Percentiles rank a stretch among this genome's conserved stretches.
phyloP scores from a whole-genome alignment of 208 protist genomes.

The Trichomonas tenax region DNA sequence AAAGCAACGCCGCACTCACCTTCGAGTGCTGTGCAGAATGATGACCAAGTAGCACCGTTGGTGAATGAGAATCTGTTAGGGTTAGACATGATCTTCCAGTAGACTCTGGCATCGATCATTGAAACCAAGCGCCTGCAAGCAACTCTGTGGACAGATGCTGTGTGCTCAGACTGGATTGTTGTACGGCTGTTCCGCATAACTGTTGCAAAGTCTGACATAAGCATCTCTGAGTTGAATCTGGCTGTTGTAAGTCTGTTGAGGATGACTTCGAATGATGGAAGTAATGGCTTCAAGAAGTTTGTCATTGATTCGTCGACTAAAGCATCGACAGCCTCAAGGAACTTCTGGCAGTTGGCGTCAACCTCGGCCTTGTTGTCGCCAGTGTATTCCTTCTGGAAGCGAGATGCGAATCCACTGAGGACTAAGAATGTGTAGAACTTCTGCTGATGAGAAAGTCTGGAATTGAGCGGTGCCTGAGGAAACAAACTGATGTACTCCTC shows the following conservation, averaged over 20 bases:
- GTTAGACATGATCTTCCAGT: not conserved
- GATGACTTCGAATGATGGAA: not conserved
- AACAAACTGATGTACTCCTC: not conserved
- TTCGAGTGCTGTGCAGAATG: not conserved
- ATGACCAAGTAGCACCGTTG: not conserved
- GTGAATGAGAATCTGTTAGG: not conserved
- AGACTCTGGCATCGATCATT: not conserved
- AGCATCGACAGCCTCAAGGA: not conserved
- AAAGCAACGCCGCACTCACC: not conserved
- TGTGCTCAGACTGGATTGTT: not conserved
- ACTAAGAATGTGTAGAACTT: not conserved
- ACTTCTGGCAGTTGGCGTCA: not conserved
- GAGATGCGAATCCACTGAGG: not conserved
- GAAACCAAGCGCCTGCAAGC: not conserved
- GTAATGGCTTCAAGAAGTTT: not conserved
- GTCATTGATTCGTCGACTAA: not conserved
- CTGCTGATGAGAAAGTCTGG: not conserved
- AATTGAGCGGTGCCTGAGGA: not conserved
- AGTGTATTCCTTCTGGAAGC: not conserved
- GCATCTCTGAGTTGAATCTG: not conserved
- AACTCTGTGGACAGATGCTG: not conserved
- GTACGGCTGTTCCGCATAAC: not conserved
- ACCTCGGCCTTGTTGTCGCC: not conserved
- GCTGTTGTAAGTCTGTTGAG: not conserved
- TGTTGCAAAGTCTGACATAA: not conserved